phyloP scores from a whole-genome alignment of 1,284 basidiomycete species.

The Pascua sp. region DNA sequence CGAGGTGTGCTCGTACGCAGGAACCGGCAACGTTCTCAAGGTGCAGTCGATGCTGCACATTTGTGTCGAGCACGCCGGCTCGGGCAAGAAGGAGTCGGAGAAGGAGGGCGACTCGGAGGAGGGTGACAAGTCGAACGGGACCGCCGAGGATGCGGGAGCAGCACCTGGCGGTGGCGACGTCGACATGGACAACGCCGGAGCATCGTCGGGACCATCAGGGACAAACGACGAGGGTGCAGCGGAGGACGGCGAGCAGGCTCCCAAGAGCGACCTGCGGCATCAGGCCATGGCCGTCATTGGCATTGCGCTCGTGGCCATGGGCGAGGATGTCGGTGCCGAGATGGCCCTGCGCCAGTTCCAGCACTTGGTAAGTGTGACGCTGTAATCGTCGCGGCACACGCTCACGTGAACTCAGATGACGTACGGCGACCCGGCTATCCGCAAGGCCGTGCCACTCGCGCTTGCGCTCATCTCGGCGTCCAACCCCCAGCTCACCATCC shows the following conservation, averaged over 20 bases:
- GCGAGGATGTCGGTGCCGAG: constrained; percentile 95
- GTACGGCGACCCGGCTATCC: constrained; percentile 91
- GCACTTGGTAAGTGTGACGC: constrained; percentile 56
- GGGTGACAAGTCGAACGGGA: constrained; percentile 14
- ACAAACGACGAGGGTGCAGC: constrained; percentile 15
- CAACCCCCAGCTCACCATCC: constrained; percentile 90
- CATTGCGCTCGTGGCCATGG: constrained; percentile 94
- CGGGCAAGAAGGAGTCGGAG: constrained; percentile 28
- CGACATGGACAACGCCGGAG: constrained; percentile 17
- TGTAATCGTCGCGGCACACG: too few species aligned
- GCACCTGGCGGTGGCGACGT: constrained; percentile 29
- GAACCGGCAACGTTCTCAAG: constrained; percentile 92
- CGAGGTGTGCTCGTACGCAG: constrained; percentile 91
- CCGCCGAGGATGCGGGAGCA: constrained; percentile 4
- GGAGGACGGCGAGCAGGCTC: constrained; percentile 54
- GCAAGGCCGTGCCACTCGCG: constrained; percentile 91
- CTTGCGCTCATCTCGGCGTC: constrained; percentile 92
- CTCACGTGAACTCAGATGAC: constrained; percentile 72
- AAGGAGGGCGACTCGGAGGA: constrained; percentile 27
- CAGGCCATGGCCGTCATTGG: constrained; percentile 93
- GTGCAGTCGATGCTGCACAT: constrained; percentile 90
- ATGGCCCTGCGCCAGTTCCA: constrained; percentile 95
- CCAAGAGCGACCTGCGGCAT: constrained; percentile 71
- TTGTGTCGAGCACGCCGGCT: constrained; percentile 65
- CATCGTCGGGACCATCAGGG: constrained; percentile 1